Base-by-base conservation (phyloP, 768 basidiomycete genomes). In the Psilocybe cubensis region DNA sequence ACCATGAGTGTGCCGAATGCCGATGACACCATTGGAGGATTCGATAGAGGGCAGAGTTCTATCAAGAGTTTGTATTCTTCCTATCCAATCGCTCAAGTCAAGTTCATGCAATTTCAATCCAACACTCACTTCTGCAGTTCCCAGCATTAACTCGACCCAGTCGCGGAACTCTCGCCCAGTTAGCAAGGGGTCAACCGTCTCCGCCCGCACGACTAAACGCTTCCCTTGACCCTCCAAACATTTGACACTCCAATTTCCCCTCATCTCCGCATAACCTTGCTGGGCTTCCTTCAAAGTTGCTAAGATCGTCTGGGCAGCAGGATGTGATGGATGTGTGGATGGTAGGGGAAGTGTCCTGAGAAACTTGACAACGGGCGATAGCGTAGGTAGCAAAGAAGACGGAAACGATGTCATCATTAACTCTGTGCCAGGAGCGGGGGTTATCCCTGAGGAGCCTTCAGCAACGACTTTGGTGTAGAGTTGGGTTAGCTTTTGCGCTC, bases 391-490 rank as follows among this genome's bases (percentile, higher is more conserved):
- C 8, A 88, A 69, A 4, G 77, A 73, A 0, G 81, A 72, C 0
- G 86, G 83, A 67, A 89, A 88, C 0, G 83, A 80, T 5, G 76
- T 71, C 40, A 79, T 76, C 23, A 78, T 72, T 47, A 84, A 83
- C 25, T 87, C 83, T 0, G 84, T 69, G 14, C 84, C 85, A 12
- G 86, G 82, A 35, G 79, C 76, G 0, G 84, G 86, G 4, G 87
- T 85, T n/a, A 81, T 77, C 25, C 91, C 91, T 3, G 91, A 88
- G 1, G 90, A 93, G 23, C 85, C 89, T 72, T 92, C 91, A 2
- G 92, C 92, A n/a, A 92, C 89, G 28, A 90, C 79, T 64, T 91
- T 92, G n/a, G 91, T 94, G 67, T 89, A 94, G 11, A 92, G 72
- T 63, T 92, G 91, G 0, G 86, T 81, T 9, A 94, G 77, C 66